Conservation (phyloP, 2,329 filamentous ascomycete species). For the Epichloe gansuensis region DNA sequence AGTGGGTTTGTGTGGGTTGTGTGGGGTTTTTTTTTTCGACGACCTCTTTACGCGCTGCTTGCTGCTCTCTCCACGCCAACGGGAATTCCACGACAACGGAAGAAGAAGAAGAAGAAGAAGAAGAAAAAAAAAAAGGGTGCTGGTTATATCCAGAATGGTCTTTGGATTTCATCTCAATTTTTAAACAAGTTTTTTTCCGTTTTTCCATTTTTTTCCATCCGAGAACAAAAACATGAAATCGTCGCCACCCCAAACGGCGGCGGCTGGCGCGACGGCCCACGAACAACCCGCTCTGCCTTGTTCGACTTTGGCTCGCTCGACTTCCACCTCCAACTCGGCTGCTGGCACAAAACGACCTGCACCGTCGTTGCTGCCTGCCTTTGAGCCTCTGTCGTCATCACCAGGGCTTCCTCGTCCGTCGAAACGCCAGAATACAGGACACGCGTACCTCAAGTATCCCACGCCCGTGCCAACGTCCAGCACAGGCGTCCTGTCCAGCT, state of each 20-base stretch:
- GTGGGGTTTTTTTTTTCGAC: neutral
- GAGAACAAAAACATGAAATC: slow-evolving; percentile 24
- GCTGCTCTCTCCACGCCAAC: slow-evolving; percentile 9
- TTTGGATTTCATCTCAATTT: neutral
- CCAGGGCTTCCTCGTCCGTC: slow-evolving; percentile 54
- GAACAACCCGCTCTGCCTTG: slow-evolving; percentile 26
- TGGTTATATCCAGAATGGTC: neutral
- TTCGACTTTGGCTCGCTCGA: slow-evolving; percentile 1
- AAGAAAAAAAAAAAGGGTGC: neutral
- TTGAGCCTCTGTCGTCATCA: slow-evolving; percentile 69
- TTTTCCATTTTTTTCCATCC: too few relatives aligned
- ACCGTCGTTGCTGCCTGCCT: slow-evolving; percentile 61
- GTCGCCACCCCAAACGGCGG: slow-evolving; percentile 16
- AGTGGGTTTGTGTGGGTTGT: slow-evolving; percentile 2
- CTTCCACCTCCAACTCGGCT: slow-evolving; percentile 6
- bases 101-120: neutral
- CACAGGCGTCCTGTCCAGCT: slow-evolving; percentile 80
- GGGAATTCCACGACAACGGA: slow-evolving; percentile 2
- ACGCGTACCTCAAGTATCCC: slow-evolving; percentile 59
- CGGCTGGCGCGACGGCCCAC: neutral
- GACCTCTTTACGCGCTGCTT: slow-evolving; percentile 4
- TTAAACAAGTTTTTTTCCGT: neutral
- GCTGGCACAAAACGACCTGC: slow-evolving; percentile 47
- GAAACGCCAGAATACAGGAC: slow-evolving; percentile 49
- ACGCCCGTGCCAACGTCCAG: slow-evolving; percentile 91